Evolutionary conservation across 306 rosid genomes (phyloP).

Genomic region (Acacia acuminata): DNA sequence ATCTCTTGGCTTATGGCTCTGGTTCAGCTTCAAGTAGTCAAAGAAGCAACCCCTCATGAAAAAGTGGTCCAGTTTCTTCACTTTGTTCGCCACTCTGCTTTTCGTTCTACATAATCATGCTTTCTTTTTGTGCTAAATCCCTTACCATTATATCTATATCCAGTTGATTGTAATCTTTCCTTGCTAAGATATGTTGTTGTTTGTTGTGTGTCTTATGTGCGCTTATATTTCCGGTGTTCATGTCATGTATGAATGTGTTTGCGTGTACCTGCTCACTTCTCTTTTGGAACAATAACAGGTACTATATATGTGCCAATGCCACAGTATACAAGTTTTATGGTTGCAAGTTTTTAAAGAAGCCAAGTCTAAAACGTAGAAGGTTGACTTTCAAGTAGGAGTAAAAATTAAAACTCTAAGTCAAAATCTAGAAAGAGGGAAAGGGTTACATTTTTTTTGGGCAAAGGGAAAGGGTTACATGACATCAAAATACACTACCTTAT

Average conservation of each 20-base stretch:
- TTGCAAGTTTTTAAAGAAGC: too few relatives aligned
- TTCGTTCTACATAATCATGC: not conserved
- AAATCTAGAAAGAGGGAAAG: too few relatives aligned
- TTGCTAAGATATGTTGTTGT: not conserved
- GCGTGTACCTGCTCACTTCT: not conserved
- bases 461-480: too few relatives aligned
- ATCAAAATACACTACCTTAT: too few relatives aligned
- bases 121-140: not conserved
- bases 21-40: slow-evolving; percentile 21
- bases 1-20: slow-evolving; percentile 37
- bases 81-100: slow-evolving; percentile 12
- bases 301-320: not conserved
- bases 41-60: slow-evolving; percentile 28
- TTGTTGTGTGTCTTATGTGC: not conserved
- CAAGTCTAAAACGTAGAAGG: not conserved
- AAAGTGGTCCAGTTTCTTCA: slow-evolving; percentile 27
- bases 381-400: too few relatives aligned
- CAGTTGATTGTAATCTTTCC: not conserved
- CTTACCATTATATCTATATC: not conserved
- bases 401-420: too few relatives aligned
- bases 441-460: too few relatives aligned
- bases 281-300: not conserved
- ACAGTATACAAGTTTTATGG: too few relatives aligned
- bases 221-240: not conserved
- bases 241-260: not conserved